These are phyloP conservation scores for Trametes maxima DNA, from an alignment of 768 basidiomycete genomes.

Conservation along the genomic window DNA sequence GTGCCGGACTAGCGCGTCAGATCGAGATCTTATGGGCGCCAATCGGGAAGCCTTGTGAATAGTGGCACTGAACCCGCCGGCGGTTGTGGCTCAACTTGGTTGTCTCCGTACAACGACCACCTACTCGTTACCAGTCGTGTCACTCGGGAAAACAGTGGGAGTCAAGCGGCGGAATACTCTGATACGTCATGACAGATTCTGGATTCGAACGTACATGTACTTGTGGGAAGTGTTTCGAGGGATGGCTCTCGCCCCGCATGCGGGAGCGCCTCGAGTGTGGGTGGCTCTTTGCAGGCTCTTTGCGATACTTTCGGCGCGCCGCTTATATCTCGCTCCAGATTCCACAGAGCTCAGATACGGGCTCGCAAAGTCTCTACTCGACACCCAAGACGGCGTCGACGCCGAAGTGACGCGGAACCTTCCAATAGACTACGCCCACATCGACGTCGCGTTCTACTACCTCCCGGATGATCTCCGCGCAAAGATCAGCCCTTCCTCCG, in stretches of 20 bases:
- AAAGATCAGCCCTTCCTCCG: slow-evolving; percentile 11
- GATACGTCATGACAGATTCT: neutral
- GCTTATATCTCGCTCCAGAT: neutral
- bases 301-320: slow-evolving; percentile 10
- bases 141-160: neutral
- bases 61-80: too few relatives aligned
- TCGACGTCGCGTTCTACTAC: slow-evolving; percentile 19
- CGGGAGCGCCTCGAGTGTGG: slow-evolving; percentile 28
- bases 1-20: too few relatives aligned
- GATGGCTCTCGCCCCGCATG: slow-evolving; percentile 33
- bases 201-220: slow-evolving; percentile 18
- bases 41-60: neutral
- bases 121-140: neutral
- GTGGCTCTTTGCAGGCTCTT: slow-evolving; percentile 1
- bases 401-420: slow-evolving; percentile 11
- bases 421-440: slow-evolving; percentile 17
- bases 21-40: neutral
- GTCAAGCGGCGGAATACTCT: too few relatives aligned
- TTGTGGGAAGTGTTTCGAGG: slow-evolving; percentile 27
- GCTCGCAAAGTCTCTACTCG: slow-evolving; percentile 10
- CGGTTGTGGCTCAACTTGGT: neutral
- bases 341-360: slow-evolving; percentile 13
- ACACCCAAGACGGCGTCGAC: slow-evolving; percentile 16
- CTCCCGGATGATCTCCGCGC: slow-evolving; percentile 9
- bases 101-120: neutral